Percentiles rank a stretch among this genome's conserved stretches.
phyloP scores from a whole-genome alignment of 2,329 filamentous ascomycete species.

The Pseudocercospora vitis region DNA sequence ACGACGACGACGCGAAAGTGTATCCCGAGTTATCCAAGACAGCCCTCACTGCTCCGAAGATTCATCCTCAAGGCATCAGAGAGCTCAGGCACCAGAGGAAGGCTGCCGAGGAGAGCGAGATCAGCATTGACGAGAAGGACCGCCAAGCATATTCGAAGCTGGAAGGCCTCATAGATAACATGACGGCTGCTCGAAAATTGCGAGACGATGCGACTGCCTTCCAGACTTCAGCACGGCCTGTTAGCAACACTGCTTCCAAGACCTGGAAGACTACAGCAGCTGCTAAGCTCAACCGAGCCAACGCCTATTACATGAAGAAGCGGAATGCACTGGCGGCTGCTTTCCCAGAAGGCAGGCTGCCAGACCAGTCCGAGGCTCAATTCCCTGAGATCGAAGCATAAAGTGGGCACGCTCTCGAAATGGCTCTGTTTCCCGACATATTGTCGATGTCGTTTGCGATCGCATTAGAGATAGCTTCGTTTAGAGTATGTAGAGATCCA shows the following conservation, averaged over 20 bases:
- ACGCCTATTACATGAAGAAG: constrained; percentile 23
- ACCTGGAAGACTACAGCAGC: constrained; percentile 16
- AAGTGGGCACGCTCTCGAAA: neutral
- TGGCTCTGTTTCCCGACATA: neutral
- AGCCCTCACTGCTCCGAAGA: constrained; percentile 19
- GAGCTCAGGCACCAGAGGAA: neutral
- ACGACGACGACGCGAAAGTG: constrained; percentile 23
- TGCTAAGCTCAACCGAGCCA: constrained; percentile 22
- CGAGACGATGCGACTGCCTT: constrained; percentile 13
- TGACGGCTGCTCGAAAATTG: constrained; percentile 11
- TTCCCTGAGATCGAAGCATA: neutral
- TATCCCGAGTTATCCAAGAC: constrained; percentile 21
- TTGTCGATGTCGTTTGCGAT: too few species aligned
- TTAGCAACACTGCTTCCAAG: constrained; percentile 14
- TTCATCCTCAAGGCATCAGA: constrained; percentile 8
- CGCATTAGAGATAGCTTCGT: too few species aligned
- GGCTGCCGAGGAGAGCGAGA: neutral
- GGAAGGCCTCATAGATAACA: constrained; percentile 14
- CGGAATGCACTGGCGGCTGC: constrained; percentile 14
- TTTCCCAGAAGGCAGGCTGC: neutral
- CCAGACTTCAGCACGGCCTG: neutral
- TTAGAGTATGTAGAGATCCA: too few species aligned
- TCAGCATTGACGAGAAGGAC: neutral
- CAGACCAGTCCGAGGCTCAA: neutral
- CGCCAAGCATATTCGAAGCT: neutral